phyloP scores from a whole-genome alignment of 257 asterid species.

The Striga asiatica region DNA sequence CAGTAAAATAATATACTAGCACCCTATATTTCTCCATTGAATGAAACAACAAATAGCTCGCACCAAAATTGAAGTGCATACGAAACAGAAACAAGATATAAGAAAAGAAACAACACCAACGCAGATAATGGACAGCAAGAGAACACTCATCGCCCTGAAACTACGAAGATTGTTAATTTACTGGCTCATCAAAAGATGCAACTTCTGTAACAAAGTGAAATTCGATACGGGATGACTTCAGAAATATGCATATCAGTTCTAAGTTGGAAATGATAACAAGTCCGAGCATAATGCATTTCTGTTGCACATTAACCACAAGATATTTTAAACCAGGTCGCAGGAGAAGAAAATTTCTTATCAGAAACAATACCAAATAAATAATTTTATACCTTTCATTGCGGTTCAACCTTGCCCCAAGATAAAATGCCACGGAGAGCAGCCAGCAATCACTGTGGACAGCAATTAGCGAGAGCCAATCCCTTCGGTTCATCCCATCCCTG shows the following conservation, averaged over 20 bases:
- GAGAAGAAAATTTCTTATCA: background rate
- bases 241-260: background rate
- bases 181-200: background rate
- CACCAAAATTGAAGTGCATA: background rate
- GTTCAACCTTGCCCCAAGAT: slow-evolving; percentile 77
- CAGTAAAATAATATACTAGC: too few relatives aligned
- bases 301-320: background rate
- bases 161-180: background rate
- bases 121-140: background rate
- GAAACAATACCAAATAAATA: background rate
- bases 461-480: slow-evolving; percentile 91
- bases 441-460: slow-evolving; percentile 96
- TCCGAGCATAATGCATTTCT: background rate
- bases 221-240: background rate
- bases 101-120: background rate
- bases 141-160: background rate
- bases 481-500: slow-evolving; percentile 88
- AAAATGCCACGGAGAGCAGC: slow-evolving; percentile 92
- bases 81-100: too few relatives aligned
- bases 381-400: slow-evolving; percentile 64
- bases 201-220: background rate
- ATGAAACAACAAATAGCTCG: background rate
- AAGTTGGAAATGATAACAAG: background rate
- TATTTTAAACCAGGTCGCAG: background rate
- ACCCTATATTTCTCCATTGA: background rate